Evolutionary conservation across 2,329 filamentous ascomycete genomes (phyloP), one percentile per base, ranked within the genome.

Genomic region (Rugonectria rugulosa): DNA sequence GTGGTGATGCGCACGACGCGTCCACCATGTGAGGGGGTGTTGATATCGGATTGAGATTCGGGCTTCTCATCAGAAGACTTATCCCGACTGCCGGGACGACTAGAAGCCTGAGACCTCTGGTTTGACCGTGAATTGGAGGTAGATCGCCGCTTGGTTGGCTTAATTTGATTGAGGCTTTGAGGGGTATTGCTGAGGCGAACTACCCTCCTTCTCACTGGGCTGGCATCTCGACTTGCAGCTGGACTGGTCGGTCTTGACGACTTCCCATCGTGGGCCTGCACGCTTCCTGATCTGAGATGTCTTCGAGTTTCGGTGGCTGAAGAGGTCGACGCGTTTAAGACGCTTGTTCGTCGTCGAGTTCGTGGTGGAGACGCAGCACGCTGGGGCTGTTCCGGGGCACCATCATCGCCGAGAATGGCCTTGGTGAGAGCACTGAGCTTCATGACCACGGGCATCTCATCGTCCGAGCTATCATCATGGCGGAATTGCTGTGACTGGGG

Each of bases 361-460:
- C 75, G 69, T 19, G 78, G 74, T 2, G 80, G 79, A 6, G 81
- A 81, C 6, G 77, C 69, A 2, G 75, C 69, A 11, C 73, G 71
- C 21, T 72, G 61, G 3, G 65, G 62, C 61, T 70, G 68, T 73
- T 79, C 78, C 8, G 84, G 81, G 4, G 77, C 81, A 37, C 84
- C 83, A 56, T 88, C 85, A 53, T 86, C 85, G n/a, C n/a, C n/a
- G 20, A 97, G 81, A 14, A 97, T 80, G 17, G 92, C 93, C 70
- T 95, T 94, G 43, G 94, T 96, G 63, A 95, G 85, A 67, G 93
- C 92, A 72, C 92, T 97, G 71, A 97, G 89, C 77, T 95, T 96
- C 85, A 95, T 92, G 67, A 92, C 92, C 64, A 91, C 89, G 14
- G 90, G 90, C 23, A 96, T 91, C 75, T 97, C 94, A 68, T 97